These are phyloP conservation scores for Themeda triandra DNA, from an alignment of 176 grass and related monocot genomes.

Conservation along the genomic window DNA sequence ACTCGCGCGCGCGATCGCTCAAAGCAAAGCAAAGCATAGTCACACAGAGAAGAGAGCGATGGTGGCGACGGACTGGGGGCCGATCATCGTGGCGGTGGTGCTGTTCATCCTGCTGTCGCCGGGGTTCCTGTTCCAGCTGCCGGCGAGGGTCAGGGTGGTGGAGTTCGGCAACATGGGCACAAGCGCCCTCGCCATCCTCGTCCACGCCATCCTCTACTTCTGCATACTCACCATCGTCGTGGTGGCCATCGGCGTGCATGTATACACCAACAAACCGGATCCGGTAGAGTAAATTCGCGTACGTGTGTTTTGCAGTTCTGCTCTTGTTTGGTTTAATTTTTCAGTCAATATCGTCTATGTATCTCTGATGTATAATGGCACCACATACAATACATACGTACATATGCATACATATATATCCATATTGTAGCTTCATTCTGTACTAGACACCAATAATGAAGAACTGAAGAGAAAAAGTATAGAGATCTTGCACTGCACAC, in stretches of 20 bases:
- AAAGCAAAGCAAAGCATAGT: not conserved
- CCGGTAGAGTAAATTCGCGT: not conserved
- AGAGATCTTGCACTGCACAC: no score
- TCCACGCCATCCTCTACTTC: slow-evolving; percentile 45
- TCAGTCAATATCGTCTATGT: not conserved
- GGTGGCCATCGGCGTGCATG: slow-evolving; percentile 32
- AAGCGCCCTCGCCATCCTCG: slow-evolving; percentile 34
- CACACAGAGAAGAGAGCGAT: not conserved
- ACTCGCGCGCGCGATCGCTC: no score
- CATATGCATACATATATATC: not conserved
- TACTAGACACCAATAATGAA: no score
- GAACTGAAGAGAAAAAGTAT: no score
- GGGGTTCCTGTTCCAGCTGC: slow-evolving; percentile 45
- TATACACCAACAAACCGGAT: slow-evolving; percentile 14
- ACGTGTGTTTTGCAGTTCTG: no score
- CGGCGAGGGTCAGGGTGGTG: slow-evolving; percentile 29
- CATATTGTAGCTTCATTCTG: no score
- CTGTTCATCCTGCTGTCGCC: slow-evolving; percentile 38
- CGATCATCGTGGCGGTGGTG: slow-evolving; percentile 38
- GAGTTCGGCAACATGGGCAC: slow-evolving; percentile 46
- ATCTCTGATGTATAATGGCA: no score
- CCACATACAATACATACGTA: not conserved
- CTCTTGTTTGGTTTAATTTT: not conserved
- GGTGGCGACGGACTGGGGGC: slow-evolving; percentile 27
- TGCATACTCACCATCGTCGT: slow-evolving; percentile 33